Conservation (phyloP, 495 filamentous ascomycete genomes). For the Astrocystis sublimbata region DNA sequence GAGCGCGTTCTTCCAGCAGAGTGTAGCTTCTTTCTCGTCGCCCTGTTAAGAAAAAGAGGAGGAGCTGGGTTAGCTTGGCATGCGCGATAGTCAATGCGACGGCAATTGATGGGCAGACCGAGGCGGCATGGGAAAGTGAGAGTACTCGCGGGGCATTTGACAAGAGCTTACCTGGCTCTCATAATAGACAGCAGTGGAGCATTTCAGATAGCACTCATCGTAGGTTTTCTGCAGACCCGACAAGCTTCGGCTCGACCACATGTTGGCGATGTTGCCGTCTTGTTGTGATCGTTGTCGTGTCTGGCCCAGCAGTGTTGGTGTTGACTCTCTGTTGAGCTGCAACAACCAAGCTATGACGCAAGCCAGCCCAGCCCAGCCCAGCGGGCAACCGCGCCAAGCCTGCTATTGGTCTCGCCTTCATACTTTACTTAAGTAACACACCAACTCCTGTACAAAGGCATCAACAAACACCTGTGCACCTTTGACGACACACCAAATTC, state of each 20-base stretch:
- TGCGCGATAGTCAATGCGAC: background rate
- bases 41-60: conserved; percentile 71
- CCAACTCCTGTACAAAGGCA: conserved; percentile 11
- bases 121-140: no score
- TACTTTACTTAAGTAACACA: background rate
- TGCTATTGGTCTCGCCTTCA: conserved; percentile 3
- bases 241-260: conserved; percentile 79
- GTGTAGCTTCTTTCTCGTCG: conserved; percentile 88
- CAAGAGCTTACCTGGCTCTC: conserved; percentile 82
- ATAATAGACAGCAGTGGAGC: conserved; percentile 93
- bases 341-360: background rate
- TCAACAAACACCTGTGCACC: no score
- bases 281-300: background rate
- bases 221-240: conserved; percentile 94
- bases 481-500: no score
- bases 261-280: conserved; percentile 33
- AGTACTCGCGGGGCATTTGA: no score
- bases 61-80: background rate
- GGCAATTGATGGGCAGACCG: background rate
- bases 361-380: no score
- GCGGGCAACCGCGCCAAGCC: background rate
- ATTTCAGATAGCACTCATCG: conserved; percentile 90
- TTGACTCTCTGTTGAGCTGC: background rate
- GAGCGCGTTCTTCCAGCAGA: conserved; percentile 88
- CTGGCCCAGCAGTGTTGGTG: background rate